Evolutionary conservation across 768 basidiomycete genomes (phyloP).

Genomic region (Trametes punicea): DNA sequence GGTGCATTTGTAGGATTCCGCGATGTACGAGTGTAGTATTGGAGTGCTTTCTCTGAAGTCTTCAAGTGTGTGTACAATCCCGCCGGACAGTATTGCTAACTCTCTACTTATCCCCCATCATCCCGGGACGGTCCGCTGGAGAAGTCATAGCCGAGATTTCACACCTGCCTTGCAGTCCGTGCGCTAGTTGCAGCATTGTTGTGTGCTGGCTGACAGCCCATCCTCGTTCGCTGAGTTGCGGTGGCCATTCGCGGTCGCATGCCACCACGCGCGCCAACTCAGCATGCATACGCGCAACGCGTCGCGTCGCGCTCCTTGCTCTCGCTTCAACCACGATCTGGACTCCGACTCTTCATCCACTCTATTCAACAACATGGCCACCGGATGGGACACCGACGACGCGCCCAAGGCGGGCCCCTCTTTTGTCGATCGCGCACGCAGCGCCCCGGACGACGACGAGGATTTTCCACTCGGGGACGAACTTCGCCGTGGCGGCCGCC

Average conservation of each 20-base stretch:
- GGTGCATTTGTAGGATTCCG: constrained; percentile 35
- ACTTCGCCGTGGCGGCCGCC: constrained; percentile 20
- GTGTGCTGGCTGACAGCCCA: too few relatives aligned
- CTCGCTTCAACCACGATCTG: neutral
- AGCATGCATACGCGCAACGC: neutral
- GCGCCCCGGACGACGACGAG: constrained; percentile 35
- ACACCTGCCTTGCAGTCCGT: too few relatives aligned
- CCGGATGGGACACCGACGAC: constrained; percentile 7
- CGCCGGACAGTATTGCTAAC: too few relatives aligned
- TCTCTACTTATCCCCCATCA: too few relatives aligned
- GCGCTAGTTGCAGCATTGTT: too few relatives aligned
- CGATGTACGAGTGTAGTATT: neutral
- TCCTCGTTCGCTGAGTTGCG: too few relatives aligned
- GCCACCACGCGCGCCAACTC: too few relatives aligned
- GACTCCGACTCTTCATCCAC: neutral
- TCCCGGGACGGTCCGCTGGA: too few relatives aligned
- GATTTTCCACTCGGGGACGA: constrained; percentile 34
- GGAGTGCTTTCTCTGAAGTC: neutral
- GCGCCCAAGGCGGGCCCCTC: constrained; percentile 22
- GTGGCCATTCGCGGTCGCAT: too few relatives aligned
- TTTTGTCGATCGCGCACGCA: constrained; percentile 38
- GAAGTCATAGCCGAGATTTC: too few relatives aligned
- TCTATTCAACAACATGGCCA: neutral
- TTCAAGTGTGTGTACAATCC: neutral
- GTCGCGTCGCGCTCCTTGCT: too few relatives aligned